Conservation (phyloP, 108 stramenopile genomes). For the Chaetoceros muelleri region DNA sequence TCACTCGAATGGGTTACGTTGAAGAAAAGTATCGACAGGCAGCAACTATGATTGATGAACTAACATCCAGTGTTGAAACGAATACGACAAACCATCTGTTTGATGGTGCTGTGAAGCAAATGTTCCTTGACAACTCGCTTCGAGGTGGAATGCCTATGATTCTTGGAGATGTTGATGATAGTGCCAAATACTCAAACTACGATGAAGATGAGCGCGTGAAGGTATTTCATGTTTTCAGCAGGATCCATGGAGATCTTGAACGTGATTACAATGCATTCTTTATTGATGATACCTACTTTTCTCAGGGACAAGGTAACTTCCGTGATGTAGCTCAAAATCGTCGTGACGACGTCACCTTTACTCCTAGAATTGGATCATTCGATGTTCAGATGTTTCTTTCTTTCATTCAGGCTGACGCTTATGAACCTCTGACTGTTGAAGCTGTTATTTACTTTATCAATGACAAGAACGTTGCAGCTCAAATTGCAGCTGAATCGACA, state of each 20-base stretch:
- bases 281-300: conserved; percentile 84
- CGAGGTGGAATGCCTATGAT: conserved; percentile 90
- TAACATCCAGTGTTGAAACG: conserved; percentile 82
- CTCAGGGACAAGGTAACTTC: conserved; percentile 94
- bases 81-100: conserved; percentile 81
- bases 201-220: conserved; percentile 78
- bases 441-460: conserved; percentile 63
- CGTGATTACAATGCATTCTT: conserved; percentile 95
- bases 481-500: conserved; percentile 42
- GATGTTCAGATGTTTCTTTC: conserved; percentile 83
- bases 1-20: conserved; percentile 59
- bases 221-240: conserved; percentile 87
- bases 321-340: conserved; percentile 95
- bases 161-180: conserved; percentile 71
- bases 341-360: conserved; percentile 84
- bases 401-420: conserved; percentile 93
- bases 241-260: conserved; percentile 96
- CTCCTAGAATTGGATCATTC: conserved; percentile 79
- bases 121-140: conserved; percentile 91
- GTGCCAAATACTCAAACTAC: conserved; percentile 40
- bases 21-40: conserved; percentile 62
- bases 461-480: conserved; percentile 41
- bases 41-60: conserved; percentile 53
- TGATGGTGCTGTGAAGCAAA: conserved; percentile 85
- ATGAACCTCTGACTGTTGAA: conserved; percentile 93